Conservation (phyloP, 2,329 filamentous ascomycete species). For the Talaromyces rugulosus region DNA sequence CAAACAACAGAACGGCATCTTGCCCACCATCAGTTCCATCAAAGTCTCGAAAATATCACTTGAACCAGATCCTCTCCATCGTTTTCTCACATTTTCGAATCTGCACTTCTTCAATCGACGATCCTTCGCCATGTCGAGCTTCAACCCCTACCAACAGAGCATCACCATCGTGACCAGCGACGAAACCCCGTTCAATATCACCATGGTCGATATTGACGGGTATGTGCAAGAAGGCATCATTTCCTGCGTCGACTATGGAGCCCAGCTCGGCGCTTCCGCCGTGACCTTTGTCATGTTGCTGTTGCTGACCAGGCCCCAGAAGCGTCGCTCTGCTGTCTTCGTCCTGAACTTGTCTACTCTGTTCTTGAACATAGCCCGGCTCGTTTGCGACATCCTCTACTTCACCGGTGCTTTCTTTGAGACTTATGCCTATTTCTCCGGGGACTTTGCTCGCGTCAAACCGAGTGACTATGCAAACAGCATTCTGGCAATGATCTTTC, state of each 20-base stretch:
- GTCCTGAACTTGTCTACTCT: slow-evolving; percentile 62
- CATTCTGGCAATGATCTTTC: slow-evolving; percentile 47
- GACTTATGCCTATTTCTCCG: slow-evolving; percentile 57
- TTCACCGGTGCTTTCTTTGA: slow-evolving; percentile 59
- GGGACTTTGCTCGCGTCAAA: slow-evolving; percentile 52
- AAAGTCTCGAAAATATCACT: background rate
- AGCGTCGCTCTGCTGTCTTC: slow-evolving; percentile 62
- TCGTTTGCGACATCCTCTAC: slow-evolving; percentile 43
- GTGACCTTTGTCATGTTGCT: slow-evolving; percentile 64
- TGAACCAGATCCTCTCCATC: background rate
- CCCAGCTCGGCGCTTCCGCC: slow-evolving; percentile 65
- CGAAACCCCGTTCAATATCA: slow-evolving; percentile 38
- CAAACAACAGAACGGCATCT: background rate
- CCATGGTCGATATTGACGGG: slow-evolving; percentile 42
- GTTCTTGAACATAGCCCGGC: slow-evolving; percentile 55
- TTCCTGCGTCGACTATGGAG: slow-evolving; percentile 61
- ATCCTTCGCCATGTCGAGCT: slow-evolving; percentile 20
- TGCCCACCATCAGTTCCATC: background rate
- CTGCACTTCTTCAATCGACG: background rate
- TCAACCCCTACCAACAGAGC: slow-evolving; percentile 51
- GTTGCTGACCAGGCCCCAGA: slow-evolving; percentile 62
- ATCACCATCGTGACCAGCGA: slow-evolving; percentile 46
- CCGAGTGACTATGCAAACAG: slow-evolving; percentile 42
- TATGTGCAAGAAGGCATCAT: slow-evolving; percentile 46
- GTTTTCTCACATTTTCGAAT: background rate